phyloP scores from a whole-genome alignment of 2,329 filamentous ascomycete genomes.

The Aspergillus cejpii region DNA sequence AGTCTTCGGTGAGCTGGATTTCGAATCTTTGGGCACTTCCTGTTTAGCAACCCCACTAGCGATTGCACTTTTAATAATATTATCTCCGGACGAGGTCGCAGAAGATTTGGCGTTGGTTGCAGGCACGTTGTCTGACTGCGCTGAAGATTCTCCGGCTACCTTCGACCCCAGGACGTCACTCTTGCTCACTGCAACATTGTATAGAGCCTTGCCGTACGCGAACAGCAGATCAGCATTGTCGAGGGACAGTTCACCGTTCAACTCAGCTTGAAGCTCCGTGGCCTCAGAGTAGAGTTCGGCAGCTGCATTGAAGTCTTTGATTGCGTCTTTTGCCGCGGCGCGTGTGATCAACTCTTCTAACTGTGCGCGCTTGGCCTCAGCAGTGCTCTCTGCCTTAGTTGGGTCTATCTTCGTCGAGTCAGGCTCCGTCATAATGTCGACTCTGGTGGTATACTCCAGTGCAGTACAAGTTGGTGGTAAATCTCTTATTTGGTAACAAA shows the following conservation, averaged over 20 bases:
- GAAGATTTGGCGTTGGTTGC: constrained; percentile 34
- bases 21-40: constrained; percentile 12
- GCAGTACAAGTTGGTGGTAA: too few species aligned
- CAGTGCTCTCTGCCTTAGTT: constrained; percentile 12
- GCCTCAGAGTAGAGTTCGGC: constrained; percentile 84
- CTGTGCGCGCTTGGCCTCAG: constrained; percentile 50
- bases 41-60: constrained; percentile 17
- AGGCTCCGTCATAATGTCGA: constrained; percentile 26
- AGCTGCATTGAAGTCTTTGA: constrained; percentile 80
- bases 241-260: constrained; percentile 86
- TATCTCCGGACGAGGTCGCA: constrained; percentile 14
- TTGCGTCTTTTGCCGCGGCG: constrained; percentile 76
- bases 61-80: constrained; percentile 24
- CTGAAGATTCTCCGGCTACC: constrained; percentile 55
- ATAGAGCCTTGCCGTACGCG: constrained; percentile 86
- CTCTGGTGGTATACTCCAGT: too few species aligned
- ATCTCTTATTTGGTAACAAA: too few species aligned
- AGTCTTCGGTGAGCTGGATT: constrained; percentile 9
- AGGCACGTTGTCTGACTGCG: constrained; percentile 46
- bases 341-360: constrained; percentile 72
- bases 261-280: constrained; percentile 77
- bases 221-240: constrained; percentile 93
- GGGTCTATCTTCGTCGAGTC: constrained; percentile 11
- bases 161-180: constrained; percentile 88
- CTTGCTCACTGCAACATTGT: constrained; percentile 88